phyloP scores from a whole-genome alignment of 2,329 filamentous ascomycete genomes.

The Aspergillus eucalypticola region DNA sequence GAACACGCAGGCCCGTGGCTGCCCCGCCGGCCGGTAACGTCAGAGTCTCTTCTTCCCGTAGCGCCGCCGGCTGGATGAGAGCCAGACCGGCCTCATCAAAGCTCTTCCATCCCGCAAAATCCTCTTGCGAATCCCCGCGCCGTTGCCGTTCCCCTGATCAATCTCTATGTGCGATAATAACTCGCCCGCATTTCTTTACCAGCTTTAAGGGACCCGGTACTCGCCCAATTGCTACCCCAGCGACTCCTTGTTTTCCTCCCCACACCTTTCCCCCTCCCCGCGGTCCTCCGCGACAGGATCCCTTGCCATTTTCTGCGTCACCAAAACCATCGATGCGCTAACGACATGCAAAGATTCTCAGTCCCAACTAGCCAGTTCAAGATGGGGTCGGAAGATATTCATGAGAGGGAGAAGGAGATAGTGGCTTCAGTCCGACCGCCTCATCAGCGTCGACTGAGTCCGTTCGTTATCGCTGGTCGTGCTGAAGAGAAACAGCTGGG shows the following conservation, averaged over 20 bases:
- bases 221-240: constrained; percentile 19
- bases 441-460: constrained; percentile 35
- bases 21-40: constrained; percentile 29
- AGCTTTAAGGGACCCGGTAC: neutral
- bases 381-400: constrained; percentile 24
- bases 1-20: neutral
- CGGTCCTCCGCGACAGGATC: constrained; percentile 34
- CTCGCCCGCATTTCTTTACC: constrained; percentile 3
- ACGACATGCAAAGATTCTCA: constrained; percentile 28
- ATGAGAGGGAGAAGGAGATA: constrained; percentile 34
- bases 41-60: constrained; percentile 22
- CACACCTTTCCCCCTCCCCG: constrained; percentile 10
- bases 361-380: constrained; percentile 17
- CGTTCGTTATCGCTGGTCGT: constrained; percentile 41
- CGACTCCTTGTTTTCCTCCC: neutral
- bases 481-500: constrained; percentile 41
- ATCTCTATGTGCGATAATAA: constrained; percentile 10
- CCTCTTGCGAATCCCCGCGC: constrained; percentile 9
- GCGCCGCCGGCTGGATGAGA: constrained; percentile 11
- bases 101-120: constrained; percentile 14
- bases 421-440: constrained; percentile 30
- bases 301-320: constrained; percentile 39
- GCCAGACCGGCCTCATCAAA: constrained; percentile 4
- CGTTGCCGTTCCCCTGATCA: constrained; percentile 5
- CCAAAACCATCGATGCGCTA: constrained; percentile 40